Conservation (phyloP, 192 early-diverging fungal genomes). For the Funneliformis mosseae region DNA sequence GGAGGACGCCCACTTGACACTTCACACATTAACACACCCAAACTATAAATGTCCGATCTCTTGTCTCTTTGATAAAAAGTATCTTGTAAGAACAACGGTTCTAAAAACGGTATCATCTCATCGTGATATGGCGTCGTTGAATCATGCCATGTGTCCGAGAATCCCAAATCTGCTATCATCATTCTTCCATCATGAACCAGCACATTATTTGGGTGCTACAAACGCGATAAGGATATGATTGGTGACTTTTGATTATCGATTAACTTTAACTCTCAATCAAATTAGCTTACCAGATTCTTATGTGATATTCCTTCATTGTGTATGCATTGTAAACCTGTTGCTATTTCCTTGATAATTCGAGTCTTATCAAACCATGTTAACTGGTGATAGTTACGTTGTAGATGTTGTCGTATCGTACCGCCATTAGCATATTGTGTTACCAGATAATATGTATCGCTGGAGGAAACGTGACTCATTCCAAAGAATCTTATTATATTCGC, state of each 20-base stretch:
- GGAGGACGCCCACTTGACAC: conserved; percentile 21
- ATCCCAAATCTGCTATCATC: conserved; percentile 13
- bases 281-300: conserved; percentile 33
- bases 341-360: conserved; percentile 40
- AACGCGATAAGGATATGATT: not conserved
- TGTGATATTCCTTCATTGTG: conserved; percentile 43
- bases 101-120: conserved; percentile 8
- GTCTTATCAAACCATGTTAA: conserved; percentile 44
- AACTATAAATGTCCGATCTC: conserved; percentile 30
- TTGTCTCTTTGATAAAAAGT: not conserved
- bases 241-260: not conserved
- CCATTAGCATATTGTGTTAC: conserved; percentile 12
- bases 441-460: not conserved
- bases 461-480: not conserved
- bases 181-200: conserved; percentile 8
- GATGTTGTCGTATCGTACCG: not conserved
- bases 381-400: conserved; percentile 36
- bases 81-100: conserved; percentile 14
- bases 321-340: conserved; percentile 33
- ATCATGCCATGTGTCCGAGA: not conserved
- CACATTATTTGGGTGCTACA: conserved; percentile 25
- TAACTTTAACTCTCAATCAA: not conserved
- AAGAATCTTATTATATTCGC: not conserved
- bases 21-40: conserved; percentile 31
- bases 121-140: not conserved